phyloP scores from a whole-genome alignment of 2,329 filamentous ascomycete species.

The Hymenoscyphus fraxineus region DNA sequence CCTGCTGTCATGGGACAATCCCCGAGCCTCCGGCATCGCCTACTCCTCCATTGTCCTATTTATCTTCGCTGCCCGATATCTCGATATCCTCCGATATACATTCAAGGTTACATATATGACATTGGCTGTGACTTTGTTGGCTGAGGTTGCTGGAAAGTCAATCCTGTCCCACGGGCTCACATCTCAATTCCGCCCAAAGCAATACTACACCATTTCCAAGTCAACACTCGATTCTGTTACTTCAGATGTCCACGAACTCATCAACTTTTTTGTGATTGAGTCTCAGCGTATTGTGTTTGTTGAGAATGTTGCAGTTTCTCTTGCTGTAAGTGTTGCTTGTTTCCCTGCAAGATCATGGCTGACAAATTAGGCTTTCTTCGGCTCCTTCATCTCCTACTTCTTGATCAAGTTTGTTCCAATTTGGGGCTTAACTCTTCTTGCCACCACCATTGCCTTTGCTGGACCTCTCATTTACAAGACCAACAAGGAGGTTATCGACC shows the following conservation, averaged over 20 bases:
- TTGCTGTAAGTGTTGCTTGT: conserved; percentile 48
- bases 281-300: conserved; percentile 64
- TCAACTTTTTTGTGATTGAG: conserved; percentile 72
- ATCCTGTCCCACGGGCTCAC: conserved; percentile 59
- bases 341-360: conserved; percentile 9
- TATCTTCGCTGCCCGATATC: conserved; percentile 62
- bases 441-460: conserved; percentile 57
- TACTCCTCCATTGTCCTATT: conserved; percentile 54
- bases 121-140: conserved; percentile 55
- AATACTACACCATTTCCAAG: conserved; percentile 63
- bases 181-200: conserved; percentile 62
- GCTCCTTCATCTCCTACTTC: conserved; percentile 63
- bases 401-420: conserved; percentile 67
- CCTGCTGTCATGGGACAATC: conserved; percentile 66
- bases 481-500: conserved; percentile 68
- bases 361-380: conserved; percentile 50
- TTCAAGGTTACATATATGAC: conserved; percentile 64
- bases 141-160: conserved; percentile 59
- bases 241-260: conserved; percentile 62
- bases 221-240: conserved; percentile 58
- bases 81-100: conserved; percentile 61
- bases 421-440: conserved; percentile 63
- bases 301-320: conserved; percentile 60
- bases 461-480: conserved; percentile 60
- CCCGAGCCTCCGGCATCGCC: conserved; percentile 62